Evolutionary conservation across 2,329 filamentous ascomycete species (phyloP), one percentile per base, ranked within the genome.

Genomic region (Colletotrichum sp.): DNA sequence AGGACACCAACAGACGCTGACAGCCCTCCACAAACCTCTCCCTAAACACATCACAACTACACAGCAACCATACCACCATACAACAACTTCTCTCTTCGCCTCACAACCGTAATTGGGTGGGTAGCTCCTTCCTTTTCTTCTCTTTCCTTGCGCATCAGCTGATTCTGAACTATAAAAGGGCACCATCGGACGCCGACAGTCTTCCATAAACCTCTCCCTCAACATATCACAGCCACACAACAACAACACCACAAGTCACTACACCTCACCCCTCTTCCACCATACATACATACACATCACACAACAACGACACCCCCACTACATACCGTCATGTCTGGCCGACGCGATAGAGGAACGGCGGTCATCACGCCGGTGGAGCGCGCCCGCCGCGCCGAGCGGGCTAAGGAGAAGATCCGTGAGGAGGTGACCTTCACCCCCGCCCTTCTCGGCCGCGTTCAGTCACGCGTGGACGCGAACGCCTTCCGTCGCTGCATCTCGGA

Each of bases 401-500:
- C 72, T 18, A 71, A 70, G 32, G 13, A 12, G 7, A 48, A 66
- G 30, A 75, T 77, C 8, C 76, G 76, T 3, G 32, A 70, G 52
- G 36, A 48, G 6, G 76, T 63, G 3, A 60, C 44, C 4, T 77
- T 57, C 64, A 77, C 71, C 6, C 76, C 76, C 2, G 57, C 71
- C 3, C 70, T 77, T 13, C 26, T 75, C 15, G 75, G 64, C 5
- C 75, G 60, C 1, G 32, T 77, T 15, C 22, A 71, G 24, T 63
- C 75, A 10, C 71, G 76, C 6, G 76, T 77, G 5, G 67, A 74
- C 2, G 28, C 36, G 15, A 77, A 77, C 26, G 62, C 66, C 8
- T 77, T 77, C 63, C 76, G 75, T 8, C 76, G 76, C 8, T 76
- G 75, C 36, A 77, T 77, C n/a, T 77, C 74, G 1, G 75, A 77